Evolutionary conservation across 2,329 filamentous ascomycete species (phyloP).

Genomic region (Acarospora socialis): DNA sequence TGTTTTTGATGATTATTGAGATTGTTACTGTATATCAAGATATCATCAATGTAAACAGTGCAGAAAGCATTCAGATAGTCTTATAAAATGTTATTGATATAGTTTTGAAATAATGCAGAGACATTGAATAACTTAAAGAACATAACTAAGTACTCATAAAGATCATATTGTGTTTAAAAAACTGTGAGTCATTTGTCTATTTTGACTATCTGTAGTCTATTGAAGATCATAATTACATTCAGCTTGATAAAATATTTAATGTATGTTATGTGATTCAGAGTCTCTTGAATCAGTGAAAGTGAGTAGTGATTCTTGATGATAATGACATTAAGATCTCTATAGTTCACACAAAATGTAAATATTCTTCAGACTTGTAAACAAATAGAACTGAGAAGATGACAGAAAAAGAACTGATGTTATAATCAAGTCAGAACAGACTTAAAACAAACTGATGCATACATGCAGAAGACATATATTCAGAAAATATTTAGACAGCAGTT

Average conservation of each 20-base stretch:
- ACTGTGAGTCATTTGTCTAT: neutral
- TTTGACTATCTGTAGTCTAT: no score
- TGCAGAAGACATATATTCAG: no score
- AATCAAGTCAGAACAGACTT: no score
- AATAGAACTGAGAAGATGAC: no score
- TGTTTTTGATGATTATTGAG: conserved; percentile 15
- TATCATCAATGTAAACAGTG: conserved; percentile 12
- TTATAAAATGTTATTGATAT: neutral
- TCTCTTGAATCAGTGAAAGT: neutral
- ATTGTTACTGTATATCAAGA: conserved; percentile 16
- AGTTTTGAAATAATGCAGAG: neutral
- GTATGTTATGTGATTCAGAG: neutral
- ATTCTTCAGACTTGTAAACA: no score
- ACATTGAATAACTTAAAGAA: neutral
- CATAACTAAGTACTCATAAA: neutral
- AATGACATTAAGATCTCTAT: neutral
- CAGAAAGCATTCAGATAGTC: conserved; percentile 4
- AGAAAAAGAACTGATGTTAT: neutral
- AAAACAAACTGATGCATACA: no score
- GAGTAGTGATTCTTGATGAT: no score
- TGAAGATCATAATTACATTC: no score
- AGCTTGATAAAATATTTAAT: conserved; percentile 5
- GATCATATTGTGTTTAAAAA: neutral
- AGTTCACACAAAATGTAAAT: no score
- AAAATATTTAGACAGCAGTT: no score